These are phyloP conservation scores for Jamesozyma spencerorum DNA, from an alignment of 805 yeast genomes.

Conservation along the genomic window DNA sequence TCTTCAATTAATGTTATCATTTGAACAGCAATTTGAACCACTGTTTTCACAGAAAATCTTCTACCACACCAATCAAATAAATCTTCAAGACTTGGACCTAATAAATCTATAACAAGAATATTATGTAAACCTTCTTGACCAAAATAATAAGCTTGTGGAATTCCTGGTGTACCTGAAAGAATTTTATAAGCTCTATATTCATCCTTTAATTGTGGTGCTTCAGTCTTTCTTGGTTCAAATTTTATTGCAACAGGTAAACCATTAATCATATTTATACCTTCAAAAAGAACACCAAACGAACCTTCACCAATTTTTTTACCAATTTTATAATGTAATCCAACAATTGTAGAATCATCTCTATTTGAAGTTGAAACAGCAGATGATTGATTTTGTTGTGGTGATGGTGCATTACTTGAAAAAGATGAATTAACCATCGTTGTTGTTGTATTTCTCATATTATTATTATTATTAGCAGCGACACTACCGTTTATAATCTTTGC, in stretches of 20 bases:
- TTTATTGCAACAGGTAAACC: conserved; percentile 93
- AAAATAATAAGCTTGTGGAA: conserved; percentile 76
- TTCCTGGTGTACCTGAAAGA: conserved; percentile 57
- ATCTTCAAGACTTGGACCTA: conserved; percentile 77
- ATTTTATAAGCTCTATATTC: conserved; percentile 73
- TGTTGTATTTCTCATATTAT: not conserved
- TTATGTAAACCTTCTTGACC: conserved; percentile 82
- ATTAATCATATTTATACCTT: conserved; percentile 86
- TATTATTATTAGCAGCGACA: conserved; percentile 4
- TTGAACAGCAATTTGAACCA: conserved; percentile 65
- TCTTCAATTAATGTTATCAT: conserved; percentile 66
- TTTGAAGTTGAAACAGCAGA: not conserved
- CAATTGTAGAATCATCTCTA: conserved; percentile 31
- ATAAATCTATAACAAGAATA: conserved; percentile 63
- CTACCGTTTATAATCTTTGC: conserved; percentile 13
- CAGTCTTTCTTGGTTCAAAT: conserved; percentile 71
- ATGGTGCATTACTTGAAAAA: not conserved
- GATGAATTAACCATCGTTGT: not conserved
- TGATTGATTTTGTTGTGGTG: not conserved
- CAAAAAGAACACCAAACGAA: conserved; percentile 94
- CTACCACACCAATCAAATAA: conserved; percentile 85
- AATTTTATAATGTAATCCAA: conserved; percentile 91
- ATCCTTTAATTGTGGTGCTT: conserved; percentile 76
- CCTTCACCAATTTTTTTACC: conserved; percentile 99
- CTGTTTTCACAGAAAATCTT: conserved; percentile 60